Evolutionary conservation across 2,329 filamentous ascomycete species (phyloP), one percentile per base, ranked within the genome.

Genomic region (Hypoxylon sp.): DNA sequence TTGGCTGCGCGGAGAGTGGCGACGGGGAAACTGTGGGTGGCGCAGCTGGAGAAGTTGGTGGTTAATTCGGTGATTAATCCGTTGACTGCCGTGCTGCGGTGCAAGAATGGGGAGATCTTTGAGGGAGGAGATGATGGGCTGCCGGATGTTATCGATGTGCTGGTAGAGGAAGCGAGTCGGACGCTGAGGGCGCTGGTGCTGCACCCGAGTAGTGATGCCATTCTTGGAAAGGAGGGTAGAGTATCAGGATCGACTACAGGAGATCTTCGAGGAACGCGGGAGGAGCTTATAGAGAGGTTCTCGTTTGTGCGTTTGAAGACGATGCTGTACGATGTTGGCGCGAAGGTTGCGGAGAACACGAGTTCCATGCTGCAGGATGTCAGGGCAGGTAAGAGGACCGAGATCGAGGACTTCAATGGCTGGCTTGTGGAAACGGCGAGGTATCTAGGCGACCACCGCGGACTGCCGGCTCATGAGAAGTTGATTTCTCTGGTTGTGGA

Each of bases 21-120:
- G 1, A 74, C 78, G 9, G 67, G 78, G 2, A 81, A 86, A 47
- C 76, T 89, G 14, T 85, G 84, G 82, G 68, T 83, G 8, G 73
- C 84, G n/a, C 94, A 97, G 79, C 85, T 97, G 2, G 92, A 97
- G 74, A 97, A 97, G 77, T 83, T 97, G 1, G 91, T 91, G 0
- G 83, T 94, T 54, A 97, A 97, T 75, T 84, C 88, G 34, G 82
- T 94, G 30, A 88, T 97, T 73, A 96, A 97, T 74, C 93, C 95
- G 0, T 80, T 97, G n/a, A 96, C 93, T 0, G 91, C 90, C 0
- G 80, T 97, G 8, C 82, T 96, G 59, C 85, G 91, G 57, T 90
- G 90, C 75, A 87, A 87, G 67, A 97, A 97, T 71, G 93, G 94
- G n/a, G 84, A 85, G 4, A 77, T 97, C 0, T 88, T 97, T 14